Evolutionary conservation across 2,329 filamentous ascomycete species (phyloP), one percentile per base, ranked within the genome.

Genomic region (Zasmidium cellare): DNA sequence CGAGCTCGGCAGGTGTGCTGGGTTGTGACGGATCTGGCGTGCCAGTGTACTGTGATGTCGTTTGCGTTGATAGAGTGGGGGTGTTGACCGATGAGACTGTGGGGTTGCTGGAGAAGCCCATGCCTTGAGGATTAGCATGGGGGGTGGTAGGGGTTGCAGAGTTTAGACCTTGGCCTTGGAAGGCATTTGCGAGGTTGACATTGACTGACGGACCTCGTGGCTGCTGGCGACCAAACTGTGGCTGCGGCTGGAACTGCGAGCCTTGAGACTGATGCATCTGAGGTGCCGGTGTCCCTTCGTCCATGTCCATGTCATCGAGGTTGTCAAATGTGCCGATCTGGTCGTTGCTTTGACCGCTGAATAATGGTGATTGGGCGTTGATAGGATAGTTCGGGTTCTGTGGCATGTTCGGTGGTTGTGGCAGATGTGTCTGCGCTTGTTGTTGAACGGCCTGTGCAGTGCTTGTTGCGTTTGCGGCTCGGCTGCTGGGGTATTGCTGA

Each of bases 51-150:
- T 85, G 83, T 45, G 85, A 82, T 56, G 82, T 80, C 31, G 90
- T 87, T 64, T 92, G 88, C 1, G 91, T 89, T 41, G 35, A 41
- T 57, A 97, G 82, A 0, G 92, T 96, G 0, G 93, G 93, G 0
- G 93, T 97, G 74, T 97, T 97, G 55, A 97, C 93, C 2, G 92
- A 97, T 2, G 94, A 99, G 18, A 97, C 93, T 1, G 92, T 97
- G 16, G 93, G 93, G 73, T 97, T 97, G 74, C 96, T 91, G 72
- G 92, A 89, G 65, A 96, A 86, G 51, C 87, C 87, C 56, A 93
- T 91, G 55, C 75, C 76, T 59, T 78, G 76, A 44, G 82, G 80
- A 67, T 83, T 87, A 48, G 88, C 84, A 23, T 90, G 87, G 1
- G 93, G 93, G 0, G 93, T 97, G 3, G 90, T 87, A 1, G 92